Evolutionary conservation across 2,329 filamentous ascomycete species (phyloP), one percentile per base, ranked within the genome.

Genomic region (Alternaria consortialis): DNA sequence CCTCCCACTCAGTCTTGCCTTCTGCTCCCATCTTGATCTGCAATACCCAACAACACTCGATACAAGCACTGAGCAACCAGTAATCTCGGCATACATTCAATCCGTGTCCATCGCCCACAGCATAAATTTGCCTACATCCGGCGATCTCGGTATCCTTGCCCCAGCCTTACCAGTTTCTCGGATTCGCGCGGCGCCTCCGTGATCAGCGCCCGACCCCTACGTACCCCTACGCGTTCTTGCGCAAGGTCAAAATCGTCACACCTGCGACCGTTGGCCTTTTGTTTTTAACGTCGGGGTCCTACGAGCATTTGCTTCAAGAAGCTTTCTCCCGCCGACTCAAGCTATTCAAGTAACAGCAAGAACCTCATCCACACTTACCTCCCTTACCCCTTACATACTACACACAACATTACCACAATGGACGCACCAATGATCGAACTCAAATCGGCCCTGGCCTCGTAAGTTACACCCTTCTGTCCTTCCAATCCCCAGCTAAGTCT

Each of bases 391-490:
- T 25, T 20, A 42, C 44, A 56, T 25, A 53, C 25, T 48, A 54
- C 51, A 71, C 68, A 71, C 68, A 44, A 54, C 54, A 71, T 67
- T 63, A 60, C n/a, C 51, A 69, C 62, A 40, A 79, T 80, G 77
- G 75, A 80, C 53, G 72, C 76, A 53, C 77, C 80, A 57, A 80
- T 77, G 62, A 68, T 77, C 42, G 81, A 83, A 67, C 76, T 84
- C 43, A 79, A 82, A 74, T 79, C 76, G 53, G 81, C 81, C 39
- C 73, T 84, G 43, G 80, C 81, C 64, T 82, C 81, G 83, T 84
- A 78, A 71, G 82, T 75, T 60, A 36, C 44, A 51, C 46, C 52
- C 43, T 27, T 20, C 47, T 52, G 46, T 47, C 36, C 32, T 27
- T 34, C 25, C 42, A 62, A 48, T 25, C 47, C 42, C 48, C 58